Percentiles rank a stretch among this genome's conserved stretches.
Conservation (phyloP, 2,329 filamentous ascomycete genomes). For the Talaromyces sp. region DNA sequence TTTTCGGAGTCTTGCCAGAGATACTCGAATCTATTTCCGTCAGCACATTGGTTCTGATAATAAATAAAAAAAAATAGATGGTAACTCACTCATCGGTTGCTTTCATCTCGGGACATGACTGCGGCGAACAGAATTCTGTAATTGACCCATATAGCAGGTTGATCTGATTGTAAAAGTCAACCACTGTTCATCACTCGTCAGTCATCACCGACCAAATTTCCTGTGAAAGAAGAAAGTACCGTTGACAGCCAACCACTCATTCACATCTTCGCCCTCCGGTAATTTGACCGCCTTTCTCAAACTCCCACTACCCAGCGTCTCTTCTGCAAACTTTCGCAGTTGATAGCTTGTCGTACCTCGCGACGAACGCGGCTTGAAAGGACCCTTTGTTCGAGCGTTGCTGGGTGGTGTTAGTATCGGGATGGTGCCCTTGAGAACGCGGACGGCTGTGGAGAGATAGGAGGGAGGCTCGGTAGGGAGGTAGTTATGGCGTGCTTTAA, state of each 20-base stretch:
- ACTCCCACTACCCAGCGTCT: constrained; percentile 90
- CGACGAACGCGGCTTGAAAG: constrained; percentile 84
- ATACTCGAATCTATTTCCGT: constrained; percentile 75
- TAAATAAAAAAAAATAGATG: neutral
- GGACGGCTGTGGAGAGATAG: constrained; percentile 35
- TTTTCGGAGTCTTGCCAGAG: constrained; percentile 96
- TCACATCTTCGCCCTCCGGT: constrained; percentile 94
- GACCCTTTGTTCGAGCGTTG: constrained; percentile 81
- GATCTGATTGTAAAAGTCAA: constrained; percentile 99
- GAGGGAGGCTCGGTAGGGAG: constrained; percentile 32
- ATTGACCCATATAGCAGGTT: constrained; percentile 98
- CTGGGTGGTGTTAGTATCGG: constrained; percentile 52
- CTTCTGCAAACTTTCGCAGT: constrained; percentile 95
- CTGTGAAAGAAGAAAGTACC: constrained; percentile 50
- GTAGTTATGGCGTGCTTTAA: constrained; percentile 28
- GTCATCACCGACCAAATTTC: constrained; percentile 9
- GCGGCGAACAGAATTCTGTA: constrained; percentile 97
- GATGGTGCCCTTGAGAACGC: constrained; percentile 36
- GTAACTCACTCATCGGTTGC: constrained; percentile 86
- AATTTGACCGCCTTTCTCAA: constrained; percentile 94
- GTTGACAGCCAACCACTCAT: constrained; percentile 98
- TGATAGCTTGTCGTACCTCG: constrained; percentile 91
- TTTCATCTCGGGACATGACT: constrained; percentile 98
- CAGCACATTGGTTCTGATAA: neutral
- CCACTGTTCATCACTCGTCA: constrained; percentile 61